Conservation (phyloP, 176 grass and related monocot species). For the Pontederia paniculata region DNA sequence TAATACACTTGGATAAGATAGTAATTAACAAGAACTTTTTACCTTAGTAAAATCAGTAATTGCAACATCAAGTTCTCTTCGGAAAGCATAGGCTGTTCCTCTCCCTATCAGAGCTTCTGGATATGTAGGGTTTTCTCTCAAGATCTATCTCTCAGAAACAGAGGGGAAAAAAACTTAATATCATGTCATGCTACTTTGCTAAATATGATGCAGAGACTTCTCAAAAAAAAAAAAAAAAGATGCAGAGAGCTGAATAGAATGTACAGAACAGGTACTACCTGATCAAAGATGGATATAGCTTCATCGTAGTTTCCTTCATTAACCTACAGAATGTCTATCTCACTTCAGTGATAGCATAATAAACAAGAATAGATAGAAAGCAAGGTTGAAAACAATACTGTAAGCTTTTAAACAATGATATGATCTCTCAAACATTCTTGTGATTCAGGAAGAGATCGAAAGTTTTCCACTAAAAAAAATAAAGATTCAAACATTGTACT, state of each 20-base stretch:
- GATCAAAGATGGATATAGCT: constrained; percentile 93
- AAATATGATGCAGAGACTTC: no score
- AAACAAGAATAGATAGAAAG: neutral
- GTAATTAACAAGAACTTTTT: constrained; percentile 21
- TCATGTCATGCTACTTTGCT: constrained; percentile 13
- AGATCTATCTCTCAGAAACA: constrained; percentile 36
- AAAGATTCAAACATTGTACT: no score
- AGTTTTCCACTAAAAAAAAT: no score
- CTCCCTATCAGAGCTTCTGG: constrained; percentile 97
- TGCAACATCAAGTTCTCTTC: constrained; percentile 92
- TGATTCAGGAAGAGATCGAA: no score
- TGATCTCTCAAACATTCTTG: neutral
- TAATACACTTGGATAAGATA: neutral
- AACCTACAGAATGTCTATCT: constrained; percentile 46
- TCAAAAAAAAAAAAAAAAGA: no score
- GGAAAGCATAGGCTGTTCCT: constrained; percentile 96
- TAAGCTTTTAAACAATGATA: neutral
- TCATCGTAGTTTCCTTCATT: constrained; percentile 97
- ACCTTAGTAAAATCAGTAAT: constrained; percentile 98
- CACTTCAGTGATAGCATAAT: neutral
- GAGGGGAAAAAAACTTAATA: neutral
- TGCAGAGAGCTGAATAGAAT: constrained; percentile 1
- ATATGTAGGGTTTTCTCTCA: constrained; percentile 89
- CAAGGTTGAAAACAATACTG: neutral
- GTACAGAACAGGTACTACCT: constrained; percentile 37